Evolutionary conservation across 768 basidiomycete species (phyloP).

Genomic region (Xanthoconium stramineum): DNA sequence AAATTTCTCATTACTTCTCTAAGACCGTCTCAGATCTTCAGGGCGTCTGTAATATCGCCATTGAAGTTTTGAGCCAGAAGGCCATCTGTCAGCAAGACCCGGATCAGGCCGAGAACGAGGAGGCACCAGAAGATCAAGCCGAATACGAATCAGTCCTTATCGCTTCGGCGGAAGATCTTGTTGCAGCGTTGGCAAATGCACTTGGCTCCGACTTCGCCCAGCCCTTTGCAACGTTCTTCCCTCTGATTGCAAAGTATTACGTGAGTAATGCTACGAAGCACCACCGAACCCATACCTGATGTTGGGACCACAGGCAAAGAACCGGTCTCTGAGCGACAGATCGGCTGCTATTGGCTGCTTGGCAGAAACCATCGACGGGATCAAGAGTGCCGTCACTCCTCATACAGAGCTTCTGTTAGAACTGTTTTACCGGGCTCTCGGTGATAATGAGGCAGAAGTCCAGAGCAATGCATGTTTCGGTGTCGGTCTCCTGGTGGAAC

Average conservation of each 20-base stretch:
- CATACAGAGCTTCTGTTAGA: slow-evolving; percentile 80
- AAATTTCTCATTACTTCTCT: not conserved
- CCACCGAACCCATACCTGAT: not conserved
- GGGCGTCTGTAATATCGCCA: slow-evolving; percentile 72
- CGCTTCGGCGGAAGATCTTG: slow-evolving; percentile 91
- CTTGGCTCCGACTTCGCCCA: slow-evolving; percentile 82
- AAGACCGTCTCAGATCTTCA: slow-evolving; percentile 55
- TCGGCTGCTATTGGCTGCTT: slow-evolving; percentile 92
- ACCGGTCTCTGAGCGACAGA: slow-evolving; percentile 83
- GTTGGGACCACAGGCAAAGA: slow-evolving; percentile 58
- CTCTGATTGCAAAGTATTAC: slow-evolving; percentile 88
- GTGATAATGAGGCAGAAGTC: slow-evolving; percentile 87
- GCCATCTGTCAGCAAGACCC: slow-evolving; percentile 96
- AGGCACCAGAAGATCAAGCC: slow-evolving; percentile 84
- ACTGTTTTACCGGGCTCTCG: slow-evolving; percentile 79
- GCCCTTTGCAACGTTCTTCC: slow-evolving; percentile 84
- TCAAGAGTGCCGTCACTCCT: slow-evolving; percentile 82
- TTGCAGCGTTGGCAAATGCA: slow-evolving; percentile 80
- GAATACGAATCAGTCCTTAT: slow-evolving; percentile 97
- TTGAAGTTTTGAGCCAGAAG: slow-evolving; percentile 89
- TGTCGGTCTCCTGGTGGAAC: slow-evolving; percentile 84
- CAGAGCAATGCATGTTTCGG: slow-evolving; percentile 97
- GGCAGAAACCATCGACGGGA: slow-evolving; percentile 92
- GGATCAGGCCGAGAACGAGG: slow-evolving; percentile 84
- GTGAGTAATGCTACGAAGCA: slow-evolving; percentile 44